Evolutionary conservation across 2,329 filamentous ascomycete species (phyloP).

Genomic region (Ophiostoma himal-ulmi): DNA sequence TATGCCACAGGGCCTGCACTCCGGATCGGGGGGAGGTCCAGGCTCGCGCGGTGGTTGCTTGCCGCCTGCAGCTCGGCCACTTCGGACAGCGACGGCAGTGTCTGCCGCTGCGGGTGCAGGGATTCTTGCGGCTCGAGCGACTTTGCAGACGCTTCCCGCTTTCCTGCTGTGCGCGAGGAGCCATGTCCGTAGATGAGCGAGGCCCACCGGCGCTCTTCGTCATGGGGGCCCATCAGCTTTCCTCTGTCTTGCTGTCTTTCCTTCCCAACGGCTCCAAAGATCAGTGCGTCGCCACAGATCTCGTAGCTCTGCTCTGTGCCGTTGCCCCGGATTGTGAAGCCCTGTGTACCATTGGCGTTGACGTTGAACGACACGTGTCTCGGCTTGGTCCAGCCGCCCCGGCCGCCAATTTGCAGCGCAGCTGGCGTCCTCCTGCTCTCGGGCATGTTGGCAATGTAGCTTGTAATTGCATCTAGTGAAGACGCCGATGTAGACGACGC

Average conservation of each 20-base stretch:
- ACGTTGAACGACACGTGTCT: slow-evolving; percentile 8
- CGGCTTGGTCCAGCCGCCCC: neutral
- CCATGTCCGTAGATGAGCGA: neutral
- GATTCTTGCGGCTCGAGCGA: neutral
- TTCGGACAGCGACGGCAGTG: neutral
- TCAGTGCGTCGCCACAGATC: neutral
- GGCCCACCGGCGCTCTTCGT: neutral
- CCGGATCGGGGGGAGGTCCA: slow-evolving; percentile 8
- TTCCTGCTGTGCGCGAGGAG: neutral
- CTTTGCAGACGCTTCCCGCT: neutral
- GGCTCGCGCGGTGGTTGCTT: neutral
- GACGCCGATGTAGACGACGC: neutral
- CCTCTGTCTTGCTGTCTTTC: neutral
- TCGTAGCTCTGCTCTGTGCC: slow-evolving; percentile 12
- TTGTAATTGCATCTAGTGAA: slow-evolving; percentile 1
- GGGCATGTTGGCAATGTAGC: slow-evolving; percentile 5
- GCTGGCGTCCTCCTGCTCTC: neutral
- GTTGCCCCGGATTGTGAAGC: slow-evolving; percentile 3
- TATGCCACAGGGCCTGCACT: neutral
- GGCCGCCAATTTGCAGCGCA: neutral
- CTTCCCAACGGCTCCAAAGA: neutral
- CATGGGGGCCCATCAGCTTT: neutral
- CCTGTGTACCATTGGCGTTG: neutral
- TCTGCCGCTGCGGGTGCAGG: neutral
- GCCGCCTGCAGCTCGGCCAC: slow-evolving; percentile 2